Evolutionary conservation across 2,329 filamentous ascomycete species (phyloP).

Genomic region (Microcyclospora tardicrescens): DNA sequence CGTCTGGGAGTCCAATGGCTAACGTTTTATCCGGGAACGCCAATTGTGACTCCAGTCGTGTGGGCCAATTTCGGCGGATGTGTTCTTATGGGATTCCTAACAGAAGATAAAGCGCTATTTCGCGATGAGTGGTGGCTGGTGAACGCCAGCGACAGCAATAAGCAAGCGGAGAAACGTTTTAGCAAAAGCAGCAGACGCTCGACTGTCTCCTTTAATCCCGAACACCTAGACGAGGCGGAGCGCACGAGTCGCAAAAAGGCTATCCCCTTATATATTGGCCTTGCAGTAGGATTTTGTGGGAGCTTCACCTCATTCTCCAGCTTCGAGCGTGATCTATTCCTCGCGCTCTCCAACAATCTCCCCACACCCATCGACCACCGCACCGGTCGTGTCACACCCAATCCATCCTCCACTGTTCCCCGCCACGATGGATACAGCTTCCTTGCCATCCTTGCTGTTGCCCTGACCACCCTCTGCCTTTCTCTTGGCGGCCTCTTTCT

Average conservation of each 20-base stretch:
- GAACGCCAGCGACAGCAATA: not conserved
- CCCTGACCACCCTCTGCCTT: conserved; percentile 58
- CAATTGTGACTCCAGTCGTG: conserved; percentile 58
- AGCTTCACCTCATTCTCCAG: conserved; percentile 83
- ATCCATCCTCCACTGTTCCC: conserved; percentile 17
- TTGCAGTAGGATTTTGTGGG: conserved; percentile 78
- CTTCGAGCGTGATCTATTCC: conserved; percentile 68
- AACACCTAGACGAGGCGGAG: conserved; percentile 25
- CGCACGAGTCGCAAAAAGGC: conserved; percentile 58
- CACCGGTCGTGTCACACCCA: conserved; percentile 4
- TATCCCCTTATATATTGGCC: conserved; percentile 74
- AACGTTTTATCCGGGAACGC: conserved; percentile 65
- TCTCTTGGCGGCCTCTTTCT: conserved; percentile 56
- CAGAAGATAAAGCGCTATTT: conserved; percentile 67
- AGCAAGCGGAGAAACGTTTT: not conserved
- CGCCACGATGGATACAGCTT: conserved; percentile 69
- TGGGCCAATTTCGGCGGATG: conserved; percentile 85
- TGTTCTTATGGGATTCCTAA: conserved; percentile 71
- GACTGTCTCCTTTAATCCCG: conserved; percentile 9
- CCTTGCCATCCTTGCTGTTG: conserved; percentile 63
- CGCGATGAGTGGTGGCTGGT: conserved; percentile 44
- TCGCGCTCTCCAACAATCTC: conserved; percentile 65
- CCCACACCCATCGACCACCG: conserved; percentile 36
- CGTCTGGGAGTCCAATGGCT: conserved; percentile 68
- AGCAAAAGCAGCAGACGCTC: conserved; percentile 21